A percentile compares a stretch with the other conserved stretches of the same genome.
Evolutionary conservation across 2,329 filamentous ascomycete species (phyloP).

Genomic region (Incumbomyces delicatus): DNA sequence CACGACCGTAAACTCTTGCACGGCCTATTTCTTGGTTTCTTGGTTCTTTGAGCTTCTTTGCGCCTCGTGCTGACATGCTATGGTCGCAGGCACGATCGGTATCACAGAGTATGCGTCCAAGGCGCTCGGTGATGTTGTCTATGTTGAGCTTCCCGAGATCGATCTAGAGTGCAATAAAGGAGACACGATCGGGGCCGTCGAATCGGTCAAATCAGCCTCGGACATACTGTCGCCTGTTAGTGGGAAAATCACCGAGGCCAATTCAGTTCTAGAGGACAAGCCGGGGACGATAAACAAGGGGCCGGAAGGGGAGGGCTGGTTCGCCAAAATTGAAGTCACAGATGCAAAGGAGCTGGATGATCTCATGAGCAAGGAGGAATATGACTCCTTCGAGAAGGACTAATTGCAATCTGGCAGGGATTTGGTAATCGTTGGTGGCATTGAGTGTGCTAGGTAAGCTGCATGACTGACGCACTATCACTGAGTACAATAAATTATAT

Average conservation of each 20-base stretch:
- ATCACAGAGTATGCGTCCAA: conserved; percentile 89
- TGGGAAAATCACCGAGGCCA: conserved; percentile 66
- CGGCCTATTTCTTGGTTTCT: too few species aligned
- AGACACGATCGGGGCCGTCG: conserved; percentile 85
- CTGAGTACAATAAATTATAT: too few species aligned
- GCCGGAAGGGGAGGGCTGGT: conserved; percentile 86
- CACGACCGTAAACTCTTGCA: too few species aligned
- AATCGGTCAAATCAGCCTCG: conserved; percentile 96
- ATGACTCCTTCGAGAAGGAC: conserved; percentile 60
- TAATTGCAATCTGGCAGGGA: not conserved
- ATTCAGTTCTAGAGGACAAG: conserved; percentile 68
- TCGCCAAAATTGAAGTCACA: conserved; percentile 73
- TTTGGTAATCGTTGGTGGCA: too few species aligned
- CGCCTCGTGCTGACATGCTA: not conserved
- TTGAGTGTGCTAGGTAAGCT: too few species aligned
- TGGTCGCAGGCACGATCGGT: conserved; percentile 53
- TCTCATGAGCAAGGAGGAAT: conserved; percentile 68
- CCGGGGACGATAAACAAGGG: conserved; percentile 81
- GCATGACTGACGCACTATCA: too few species aligned
- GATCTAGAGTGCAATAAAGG: conserved; percentile 61
- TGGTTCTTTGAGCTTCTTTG: too few species aligned
- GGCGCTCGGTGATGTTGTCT: conserved; percentile 91
- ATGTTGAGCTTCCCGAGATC: conserved; percentile 77
- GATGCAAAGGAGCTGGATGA: conserved; percentile 61
- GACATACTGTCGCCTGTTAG: conserved; percentile 86